A percentile compares a stretch with the other conserved stretches of the same genome.
These are phyloP conservation scores for Knufia petricola DNA, from an alignment of 2,329 filamentous ascomycete species.

Conservation along the genomic window DNA sequence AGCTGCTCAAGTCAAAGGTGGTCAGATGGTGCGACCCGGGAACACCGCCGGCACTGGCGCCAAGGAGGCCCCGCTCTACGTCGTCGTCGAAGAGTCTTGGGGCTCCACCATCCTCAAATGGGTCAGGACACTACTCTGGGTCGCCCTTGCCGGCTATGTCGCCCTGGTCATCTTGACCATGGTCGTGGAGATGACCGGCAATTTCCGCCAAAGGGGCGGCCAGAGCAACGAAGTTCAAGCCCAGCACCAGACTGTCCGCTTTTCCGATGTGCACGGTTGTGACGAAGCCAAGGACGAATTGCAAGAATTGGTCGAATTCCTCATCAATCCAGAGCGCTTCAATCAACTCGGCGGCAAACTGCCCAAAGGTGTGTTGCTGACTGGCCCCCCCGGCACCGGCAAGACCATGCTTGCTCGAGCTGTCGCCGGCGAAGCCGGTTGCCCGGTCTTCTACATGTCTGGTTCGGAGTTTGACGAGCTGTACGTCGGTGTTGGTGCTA, in stretches of 20 bases:
- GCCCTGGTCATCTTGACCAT: constrained; percentile 71
- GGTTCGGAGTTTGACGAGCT: constrained; percentile 98
- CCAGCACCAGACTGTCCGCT: constrained; percentile 82
- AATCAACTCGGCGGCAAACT: constrained; percentile 90
- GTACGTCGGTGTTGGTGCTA: constrained; percentile 92
- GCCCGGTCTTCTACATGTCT: constrained; percentile 99
- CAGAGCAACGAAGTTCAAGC: constrained; percentile 79
- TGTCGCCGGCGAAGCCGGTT: constrained; percentile 90
- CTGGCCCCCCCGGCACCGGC: constrained; percentile 92
- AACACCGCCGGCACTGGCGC: constrained; percentile 50
- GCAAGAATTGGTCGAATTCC: constrained; percentile 90
- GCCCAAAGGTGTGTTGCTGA: constrained; percentile 89
- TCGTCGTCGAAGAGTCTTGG: constrained; percentile 85
- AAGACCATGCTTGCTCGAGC: constrained; percentile 93
- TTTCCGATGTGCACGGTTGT: constrained; percentile 90
- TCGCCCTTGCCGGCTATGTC: constrained; percentile 69
- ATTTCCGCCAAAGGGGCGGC: constrained; percentile 51
- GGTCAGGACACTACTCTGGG: constrained; percentile 76
- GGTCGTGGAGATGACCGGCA: constrained; percentile 71
- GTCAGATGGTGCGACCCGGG: constrained; percentile 46
- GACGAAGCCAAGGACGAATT: constrained; percentile 98
- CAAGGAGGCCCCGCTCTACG: constrained; percentile 81
- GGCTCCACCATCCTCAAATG: constrained; percentile 75
- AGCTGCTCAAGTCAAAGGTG: constrained; percentile 54
- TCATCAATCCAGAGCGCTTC: constrained; percentile 88